Base-by-base conservation (phyloP, 2,329 filamentous ascomycete species). In the Juglanconis juglandina region DNA sequence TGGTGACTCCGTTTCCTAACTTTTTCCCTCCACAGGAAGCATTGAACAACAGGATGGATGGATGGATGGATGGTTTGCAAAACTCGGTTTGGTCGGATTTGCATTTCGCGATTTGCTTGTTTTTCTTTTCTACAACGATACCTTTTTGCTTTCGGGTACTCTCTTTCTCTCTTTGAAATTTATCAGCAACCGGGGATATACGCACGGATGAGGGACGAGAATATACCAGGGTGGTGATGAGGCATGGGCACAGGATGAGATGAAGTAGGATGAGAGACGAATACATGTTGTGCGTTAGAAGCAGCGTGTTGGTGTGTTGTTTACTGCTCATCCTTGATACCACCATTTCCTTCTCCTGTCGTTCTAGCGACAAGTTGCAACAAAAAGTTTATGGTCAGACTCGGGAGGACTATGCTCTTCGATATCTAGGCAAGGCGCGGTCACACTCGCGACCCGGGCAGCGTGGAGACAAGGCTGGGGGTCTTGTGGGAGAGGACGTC, bases 101-200 rank as follows among this genome's bases (percentile, higher is more conserved):
- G 14, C 32, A 35, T 32, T 54, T 30, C 32, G 24, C 10, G 11
- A 33, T 8, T 32, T 30, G 33, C 32, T 49, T 56, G 33, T 4
- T 47, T 47, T 47, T 30, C 35, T 14, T 53, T 47, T 24, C 32
- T 58, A 44, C 37, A 44, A 58, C 37, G 55, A 58, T 58, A 58
- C 55, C 55, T 58, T 58, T 44, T 58, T 33, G 37, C 39, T 57
- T 57, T 42, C 14, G 33, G 10, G 11, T 51, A 14, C 37, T 10
- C 24, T 34, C n/a, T 37, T 44, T 52, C 24, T 17, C 6, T 37
- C 30, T 48, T 35, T 9, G 24, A 32, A 39, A 33, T 11, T 41
- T 30, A 14, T 42, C 24, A n/a, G 17, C 13, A 24, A 5, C 11
- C 8, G 11, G 14, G 47, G 30, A 7, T 50, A 57, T 51, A 57